Evolutionary conservation across 2,329 filamentous ascomycete species (phyloP).

Genomic region (Fusarium compactum): DNA sequence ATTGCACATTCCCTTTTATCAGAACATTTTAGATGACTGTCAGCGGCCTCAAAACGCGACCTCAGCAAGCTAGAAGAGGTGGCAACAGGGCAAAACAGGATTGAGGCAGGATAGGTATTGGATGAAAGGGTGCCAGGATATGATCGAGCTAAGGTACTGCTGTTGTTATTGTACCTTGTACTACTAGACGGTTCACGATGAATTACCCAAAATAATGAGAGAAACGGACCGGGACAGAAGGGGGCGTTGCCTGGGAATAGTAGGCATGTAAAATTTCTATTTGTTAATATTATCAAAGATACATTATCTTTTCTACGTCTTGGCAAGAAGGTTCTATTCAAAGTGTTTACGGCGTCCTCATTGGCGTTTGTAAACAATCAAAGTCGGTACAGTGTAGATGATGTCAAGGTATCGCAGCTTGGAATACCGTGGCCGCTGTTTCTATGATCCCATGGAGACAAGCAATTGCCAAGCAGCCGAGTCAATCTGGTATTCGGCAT

Average conservation of each 20-base stretch:
- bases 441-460: background rate
- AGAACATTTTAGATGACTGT: constrained; percentile 25
- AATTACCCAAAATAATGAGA: constrained; percentile 35
- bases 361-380: background rate
- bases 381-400: background rate
- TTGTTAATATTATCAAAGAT: constrained; percentile 9
- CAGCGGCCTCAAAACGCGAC: constrained; percentile 1
- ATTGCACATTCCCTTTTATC: background rate
- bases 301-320: constrained; percentile 1
- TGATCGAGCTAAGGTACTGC: background rate
- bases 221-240: constrained; percentile 18
- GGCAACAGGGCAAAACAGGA: background rate
- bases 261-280: constrained; percentile 22
- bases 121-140: background rate
- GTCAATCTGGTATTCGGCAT: constrained; percentile 18
- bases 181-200: constrained; percentile 29
- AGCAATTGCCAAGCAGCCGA: background rate
- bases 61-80: constrained; percentile 3
- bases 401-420: background rate
- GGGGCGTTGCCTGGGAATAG: constrained; percentile 24
- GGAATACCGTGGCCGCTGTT: background rate
- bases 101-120: constrained; percentile 1
- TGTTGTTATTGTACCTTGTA: constrained; percentile 28
- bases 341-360: background rate
- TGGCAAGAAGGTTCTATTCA: background rate